Percentiles rank a stretch among this genome's conserved stretches.
These are phyloP conservation scores for Cladosporium sphaerospermum DNA, from an alignment of 2,329 filamentous ascomycete genomes.

Conservation along the genomic window DNA sequence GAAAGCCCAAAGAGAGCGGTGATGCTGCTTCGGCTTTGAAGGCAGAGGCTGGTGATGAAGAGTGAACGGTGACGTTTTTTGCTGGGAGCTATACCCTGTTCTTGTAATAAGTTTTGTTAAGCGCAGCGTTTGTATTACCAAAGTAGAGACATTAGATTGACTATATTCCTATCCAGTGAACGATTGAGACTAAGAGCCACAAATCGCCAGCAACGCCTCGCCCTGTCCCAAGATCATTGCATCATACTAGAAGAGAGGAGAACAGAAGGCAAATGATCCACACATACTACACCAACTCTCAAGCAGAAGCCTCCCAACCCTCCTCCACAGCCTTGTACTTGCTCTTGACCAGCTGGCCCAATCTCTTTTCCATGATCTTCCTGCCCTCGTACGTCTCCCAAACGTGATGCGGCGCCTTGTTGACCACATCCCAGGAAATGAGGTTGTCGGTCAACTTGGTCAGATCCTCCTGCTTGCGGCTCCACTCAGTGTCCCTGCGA, in stretches of 20 bases:
- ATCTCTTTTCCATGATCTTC: conserved; percentile 68
- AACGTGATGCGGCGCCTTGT: conserved; percentile 76
- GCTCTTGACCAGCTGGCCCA: conserved; percentile 59
- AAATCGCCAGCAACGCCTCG: conserved; percentile 4
- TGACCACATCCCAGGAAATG: conserved; percentile 77
- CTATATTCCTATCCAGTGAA: not conserved
- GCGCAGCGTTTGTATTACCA: not conserved
- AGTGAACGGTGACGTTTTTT: not conserved
- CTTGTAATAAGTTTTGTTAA: not conserved
- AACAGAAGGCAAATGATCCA: not conserved
- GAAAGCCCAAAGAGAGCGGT: conserved; percentile 20
- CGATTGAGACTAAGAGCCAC: not conserved
- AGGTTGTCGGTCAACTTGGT: conserved; percentile 74
- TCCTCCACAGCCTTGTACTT: conserved; percentile 14
- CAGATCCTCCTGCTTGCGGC: conserved; percentile 76
- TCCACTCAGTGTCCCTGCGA: conserved; percentile 65
- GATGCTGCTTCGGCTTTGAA: not conserved
- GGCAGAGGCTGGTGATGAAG: not conserved
- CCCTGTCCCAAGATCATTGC: not conserved
- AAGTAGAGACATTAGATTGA: conserved; percentile 1
- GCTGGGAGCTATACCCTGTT: not conserved
- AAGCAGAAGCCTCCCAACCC: conserved; percentile 1
- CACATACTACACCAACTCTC: not conserved
- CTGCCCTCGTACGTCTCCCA: conserved; percentile 73
- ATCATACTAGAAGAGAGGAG: not conserved